Base-by-base conservation (phyloP, 768 basidiomycete genomes). In the Boletus subcaerulescens region DNA sequence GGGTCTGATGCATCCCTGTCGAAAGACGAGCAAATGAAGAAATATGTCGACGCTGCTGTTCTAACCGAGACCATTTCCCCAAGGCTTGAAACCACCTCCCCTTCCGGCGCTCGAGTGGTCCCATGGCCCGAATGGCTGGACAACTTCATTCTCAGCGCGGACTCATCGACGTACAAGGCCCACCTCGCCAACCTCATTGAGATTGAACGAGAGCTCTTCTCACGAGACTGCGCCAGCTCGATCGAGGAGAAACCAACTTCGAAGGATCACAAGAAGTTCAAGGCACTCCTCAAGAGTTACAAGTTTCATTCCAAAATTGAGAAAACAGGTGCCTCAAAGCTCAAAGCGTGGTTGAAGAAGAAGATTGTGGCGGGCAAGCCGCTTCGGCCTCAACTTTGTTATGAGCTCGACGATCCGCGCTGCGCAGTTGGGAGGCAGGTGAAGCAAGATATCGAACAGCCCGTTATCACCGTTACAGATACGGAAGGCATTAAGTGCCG, bases 311-410 rank as follows among this genome's bases (percentile, higher is more conserved):
- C 64, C 32, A 71, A 72, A 58, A 45, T 49, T 14, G 70, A 71
- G 48, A 65, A 65, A 18, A 64, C 72, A 15, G 76, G 78, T 14
- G 71, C 80, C 5, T 76, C 79, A 44, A 81, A 76, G 58, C 65
- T 88, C 43, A 85, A 81, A 59, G 76, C 80, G 5, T 88, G 87
- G 87, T 69, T 84, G 62, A 83, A 78, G 70, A 81, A 80, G 58
- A 85, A 85, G 57, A 74, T 86, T 29, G 60, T 71, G 9, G 65
- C 72, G 3, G 73, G 76, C 22, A 74, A 73, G n/a, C 60, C 71
- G 3, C 50, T 65, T 14, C 75, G 65, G 47, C 57, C 77, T 12
- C 72, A 77, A 53, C 65, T 80, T 22, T 72, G 73, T 20, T 64
- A 73, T 22, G 77, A 78, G 14, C 63, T 78, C 22, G 75, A 79